Percentiles rank a stretch among this genome's conserved stretches.
Evolutionary conservation across 2,329 filamentous ascomycete species (phyloP).

Genomic region (Tolypocladium inflatum): DNA sequence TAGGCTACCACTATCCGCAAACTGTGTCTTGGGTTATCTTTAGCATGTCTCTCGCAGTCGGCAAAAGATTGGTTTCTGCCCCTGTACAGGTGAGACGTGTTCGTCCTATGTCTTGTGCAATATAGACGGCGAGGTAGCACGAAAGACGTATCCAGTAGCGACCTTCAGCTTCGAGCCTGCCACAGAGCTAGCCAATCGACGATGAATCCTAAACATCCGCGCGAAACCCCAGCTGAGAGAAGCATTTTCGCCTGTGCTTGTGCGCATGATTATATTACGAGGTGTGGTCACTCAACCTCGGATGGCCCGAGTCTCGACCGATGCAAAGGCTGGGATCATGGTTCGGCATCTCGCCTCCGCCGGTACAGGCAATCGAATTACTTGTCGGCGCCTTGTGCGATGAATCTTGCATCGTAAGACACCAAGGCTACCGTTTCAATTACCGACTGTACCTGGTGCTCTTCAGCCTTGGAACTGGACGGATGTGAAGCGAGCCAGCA

Average conservation of each 20-base stretch:
- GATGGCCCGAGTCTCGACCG: neutral
- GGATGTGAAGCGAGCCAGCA: too few relatives aligned
- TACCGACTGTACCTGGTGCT: neutral
- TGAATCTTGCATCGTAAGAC: neutral
- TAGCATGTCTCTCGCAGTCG: neutral
- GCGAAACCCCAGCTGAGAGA: neutral
- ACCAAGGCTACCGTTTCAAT: neutral
- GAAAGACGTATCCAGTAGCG: neutral
- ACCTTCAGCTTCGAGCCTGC: too few relatives aligned
- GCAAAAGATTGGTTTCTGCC: neutral
- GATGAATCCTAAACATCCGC: neutral
- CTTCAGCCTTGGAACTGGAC: neutral
- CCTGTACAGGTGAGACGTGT: neutral
- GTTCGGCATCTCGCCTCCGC: neutral
- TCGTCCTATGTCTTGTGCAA: neutral
- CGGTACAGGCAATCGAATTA: too few relatives aligned
- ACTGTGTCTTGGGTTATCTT: neutral
- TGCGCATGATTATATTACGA: neutral
- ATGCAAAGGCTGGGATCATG: neutral
- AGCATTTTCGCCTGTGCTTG: too few relatives aligned
- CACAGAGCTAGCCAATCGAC: neutral
- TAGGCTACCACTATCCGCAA: neutral
- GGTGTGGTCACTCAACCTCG: neutral
- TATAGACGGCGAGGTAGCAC: neutral
- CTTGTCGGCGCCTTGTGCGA: neutral